Conservation (phyloP, 805 yeast species). For the Nakazawaea laoshanensis region DNA sequence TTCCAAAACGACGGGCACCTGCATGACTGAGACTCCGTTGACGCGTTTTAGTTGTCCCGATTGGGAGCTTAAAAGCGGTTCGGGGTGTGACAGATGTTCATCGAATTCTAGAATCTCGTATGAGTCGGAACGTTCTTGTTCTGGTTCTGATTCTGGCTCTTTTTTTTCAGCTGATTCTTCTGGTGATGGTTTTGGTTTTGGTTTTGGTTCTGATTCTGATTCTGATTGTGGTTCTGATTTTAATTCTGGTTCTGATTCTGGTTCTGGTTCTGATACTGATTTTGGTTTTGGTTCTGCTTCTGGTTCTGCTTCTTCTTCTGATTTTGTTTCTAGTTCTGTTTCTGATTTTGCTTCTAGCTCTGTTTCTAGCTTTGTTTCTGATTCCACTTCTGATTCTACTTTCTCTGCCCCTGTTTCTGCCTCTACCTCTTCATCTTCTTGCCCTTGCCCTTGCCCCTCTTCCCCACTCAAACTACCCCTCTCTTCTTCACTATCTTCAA, state of each 20-base stretch:
- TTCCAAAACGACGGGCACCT: background rate
- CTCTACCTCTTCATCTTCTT: background rate
- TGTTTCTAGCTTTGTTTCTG: background rate
- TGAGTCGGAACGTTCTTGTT: too few species aligned
- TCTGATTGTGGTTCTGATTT: background rate
- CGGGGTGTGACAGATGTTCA: background rate
- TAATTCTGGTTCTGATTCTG: background rate
- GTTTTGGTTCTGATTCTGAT: background rate
- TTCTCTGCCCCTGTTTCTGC: slow-evolving; percentile 1
- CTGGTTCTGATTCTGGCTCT: background rate
- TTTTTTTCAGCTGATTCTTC: background rate
- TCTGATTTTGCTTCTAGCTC: slow-evolving; percentile 1
- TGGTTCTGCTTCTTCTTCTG: background rate
- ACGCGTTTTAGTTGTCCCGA: background rate
- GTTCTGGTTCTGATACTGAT: background rate
- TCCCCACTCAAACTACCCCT: background rate
- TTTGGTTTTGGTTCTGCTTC: background rate
- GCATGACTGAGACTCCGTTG: background rate
- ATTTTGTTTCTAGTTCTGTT: background rate
- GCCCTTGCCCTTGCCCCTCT: background rate
- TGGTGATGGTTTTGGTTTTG: background rate
- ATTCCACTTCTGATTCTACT: background rate
- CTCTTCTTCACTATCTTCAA: background rate
- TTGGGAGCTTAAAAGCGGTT: background rate
- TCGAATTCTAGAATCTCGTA: background rate